Base-by-base conservation (phyloP, 345 rosid genomes). In the Euphorbia tirucalli region DNA sequence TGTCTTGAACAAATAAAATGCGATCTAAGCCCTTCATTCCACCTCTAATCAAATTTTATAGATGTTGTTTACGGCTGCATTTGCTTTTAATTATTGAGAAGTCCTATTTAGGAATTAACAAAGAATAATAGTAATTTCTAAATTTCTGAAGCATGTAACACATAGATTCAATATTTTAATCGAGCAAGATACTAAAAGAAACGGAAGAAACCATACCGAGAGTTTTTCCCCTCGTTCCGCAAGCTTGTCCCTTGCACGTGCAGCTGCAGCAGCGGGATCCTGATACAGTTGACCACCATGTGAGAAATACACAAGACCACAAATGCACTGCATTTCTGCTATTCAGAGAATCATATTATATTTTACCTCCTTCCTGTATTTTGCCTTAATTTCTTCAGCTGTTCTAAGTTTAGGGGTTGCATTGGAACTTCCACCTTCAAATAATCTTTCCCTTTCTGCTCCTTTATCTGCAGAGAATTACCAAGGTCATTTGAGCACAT, bases 351-450 rank as follows among this genome's bases (percentile, higher is more conserved):
- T 31, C 57, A 41, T 24, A 32, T 65, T 54, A 57, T 43, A 64
- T 60, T 49, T 83, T 78, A 70, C 78, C 72, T 69, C 74, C 71
- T 85, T 88, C 77, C 86, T 79, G 81, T 95, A 95, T 81, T 92
- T 90, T 24, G 97, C 93, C 70, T 85, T 87, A 57, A 95, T 92
- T 86, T 95, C 97, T 68, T 90, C 92, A 14, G 87, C 83, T 50
- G 99, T 84, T 85, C 93, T 88, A 16, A 71, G 69, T 82, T 58
- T 82, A 19, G 97, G 99, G 41, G 83, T 85, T 68, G 84, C 60
- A 76, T 84, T 84, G 48, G 78, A 49, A 71, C 79, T 75, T 31
- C 84, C 88, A 73, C 93, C 95, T 74, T 90, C 94, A 31, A 93
- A 90, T 64, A 90, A 76, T 77, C 68, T 87, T 69, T 88, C 90